Evolutionary conservation across 805 yeast genomes (phyloP).

Genomic region (Candida ipomoeae): DNA sequence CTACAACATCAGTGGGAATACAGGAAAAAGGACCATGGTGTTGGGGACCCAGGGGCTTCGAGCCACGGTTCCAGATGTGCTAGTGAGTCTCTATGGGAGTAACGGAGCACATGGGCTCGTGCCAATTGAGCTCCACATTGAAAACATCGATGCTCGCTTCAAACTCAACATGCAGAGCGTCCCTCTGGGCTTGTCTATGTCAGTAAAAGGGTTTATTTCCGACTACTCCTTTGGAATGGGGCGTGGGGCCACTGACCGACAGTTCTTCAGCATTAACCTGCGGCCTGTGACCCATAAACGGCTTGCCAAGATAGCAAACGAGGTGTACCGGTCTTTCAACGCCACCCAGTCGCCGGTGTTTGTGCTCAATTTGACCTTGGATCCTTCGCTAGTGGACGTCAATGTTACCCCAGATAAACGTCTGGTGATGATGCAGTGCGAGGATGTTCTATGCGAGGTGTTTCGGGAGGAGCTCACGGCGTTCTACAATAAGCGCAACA

Average conservation of each 20-base stretch:
- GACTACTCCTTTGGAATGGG: slow-evolving; percentile 70
- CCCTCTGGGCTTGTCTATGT: slow-evolving; percentile 8
- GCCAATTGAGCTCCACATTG: slow-evolving; percentile 42
- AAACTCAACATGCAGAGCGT: slow-evolving; percentile 16
- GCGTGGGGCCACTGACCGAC: slow-evolving; percentile 68
- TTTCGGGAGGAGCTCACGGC: slow-evolving; percentile 47
- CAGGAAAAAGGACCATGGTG: slow-evolving; percentile 46
- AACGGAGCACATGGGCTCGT: slow-evolving; percentile 56
- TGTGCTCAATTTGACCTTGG: slow-evolving; percentile 54
- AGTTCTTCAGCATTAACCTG: slow-evolving; percentile 64
- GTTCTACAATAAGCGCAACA: slow-evolving; percentile 42
- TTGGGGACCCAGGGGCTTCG: slow-evolving; percentile 58
- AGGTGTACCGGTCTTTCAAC: slow-evolving; percentile 68
- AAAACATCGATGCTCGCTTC: slow-evolving; percentile 24
- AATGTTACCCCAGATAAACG: slow-evolving; percentile 93
- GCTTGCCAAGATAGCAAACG: slow-evolving; percentile 60
- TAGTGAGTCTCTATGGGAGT: slow-evolving; percentile 69
- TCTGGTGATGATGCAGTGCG: slow-evolving; percentile 64
- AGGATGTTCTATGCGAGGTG: slow-evolving; percentile 51
- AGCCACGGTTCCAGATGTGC: slow-evolving; percentile 41
- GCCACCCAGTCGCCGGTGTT: slow-evolving; percentile 70
- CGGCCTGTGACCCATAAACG: slow-evolving; percentile 66
- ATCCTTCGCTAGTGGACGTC: slow-evolving; percentile 59
- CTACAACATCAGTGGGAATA: slow-evolving; percentile 43
- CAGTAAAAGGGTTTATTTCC: slow-evolving; percentile 59